These are phyloP conservation scores for Nidularia sp. DNA, from an alignment of 768 basidiomycete species.

Conservation along the genomic window DNA sequence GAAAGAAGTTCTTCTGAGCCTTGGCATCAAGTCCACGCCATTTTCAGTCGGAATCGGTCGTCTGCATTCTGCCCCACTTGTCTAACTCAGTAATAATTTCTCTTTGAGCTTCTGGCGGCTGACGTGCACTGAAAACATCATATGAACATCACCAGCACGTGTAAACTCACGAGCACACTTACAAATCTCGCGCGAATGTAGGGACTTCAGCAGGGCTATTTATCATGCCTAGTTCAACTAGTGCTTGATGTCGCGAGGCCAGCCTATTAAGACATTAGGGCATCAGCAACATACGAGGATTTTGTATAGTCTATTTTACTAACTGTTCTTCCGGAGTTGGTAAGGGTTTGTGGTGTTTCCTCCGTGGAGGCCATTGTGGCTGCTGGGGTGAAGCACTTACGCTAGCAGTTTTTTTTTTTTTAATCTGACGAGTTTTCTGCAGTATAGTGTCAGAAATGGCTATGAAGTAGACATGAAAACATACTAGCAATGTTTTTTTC, in stretches of 20 bases:
- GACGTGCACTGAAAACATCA: no score
- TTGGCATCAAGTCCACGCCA: no score
- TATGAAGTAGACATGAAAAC: not conserved
- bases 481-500: constrained; percentile 35
- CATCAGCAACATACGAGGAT: no score
- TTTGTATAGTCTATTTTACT: constrained; percentile 14
- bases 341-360: constrained; percentile 50
- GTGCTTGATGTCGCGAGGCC: constrained; percentile 48
- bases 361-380: constrained; percentile 60
- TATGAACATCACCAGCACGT: not conserved
- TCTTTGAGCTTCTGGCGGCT: no score
- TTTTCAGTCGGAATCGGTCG: no score
- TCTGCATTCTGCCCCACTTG: no score
- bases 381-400: constrained; percentile 26
- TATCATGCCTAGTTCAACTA: constrained; percentile 62
- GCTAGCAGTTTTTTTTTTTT: constrained; percentile 12
- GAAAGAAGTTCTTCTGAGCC: no score
- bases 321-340: constrained; percentile 50
- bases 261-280: constrained; percentile 31
- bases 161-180: constrained; percentile 19
- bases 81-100: no score
- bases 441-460: constrained; percentile 1
- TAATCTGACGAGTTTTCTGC: constrained; percentile 25
- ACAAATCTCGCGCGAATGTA: constrained; percentile 66
- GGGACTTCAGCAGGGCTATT: constrained; percentile 45